A percentile compares a stretch with the other conserved stretches of the same genome.
These are phyloP conservation scores for Mrakia gelida DNA, from an alignment of 768 basidiomycete species.

Conservation along the genomic window DNA sequence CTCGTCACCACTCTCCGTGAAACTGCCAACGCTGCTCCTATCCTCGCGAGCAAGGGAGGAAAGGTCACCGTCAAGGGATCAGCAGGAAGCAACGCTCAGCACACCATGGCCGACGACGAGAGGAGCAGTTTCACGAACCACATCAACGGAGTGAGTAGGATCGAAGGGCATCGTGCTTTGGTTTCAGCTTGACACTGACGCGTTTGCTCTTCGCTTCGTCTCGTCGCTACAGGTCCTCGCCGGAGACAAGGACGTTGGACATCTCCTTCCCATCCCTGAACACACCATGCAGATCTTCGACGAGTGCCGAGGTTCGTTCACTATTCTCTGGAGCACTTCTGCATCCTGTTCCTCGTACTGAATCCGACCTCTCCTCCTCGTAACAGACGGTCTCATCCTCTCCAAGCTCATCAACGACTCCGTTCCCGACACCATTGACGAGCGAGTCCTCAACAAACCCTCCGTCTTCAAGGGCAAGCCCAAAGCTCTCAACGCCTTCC, in stretches of 20 bases:
- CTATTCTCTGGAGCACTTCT: not conserved
- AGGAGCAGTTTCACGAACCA: slow-evolving; percentile 94
- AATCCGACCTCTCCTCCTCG: not conserved
- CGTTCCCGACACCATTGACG: slow-evolving; percentile 98
- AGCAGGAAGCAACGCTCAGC: slow-evolving; percentile 81
- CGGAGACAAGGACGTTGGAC: slow-evolving; percentile 77
- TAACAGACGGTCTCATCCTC: slow-evolving; percentile 79
- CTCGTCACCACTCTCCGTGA: slow-evolving; percentile 22
- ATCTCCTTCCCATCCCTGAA: slow-evolving; percentile 84
- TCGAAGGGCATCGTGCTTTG: not conserved
- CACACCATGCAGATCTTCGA: slow-evolving; percentile 98
- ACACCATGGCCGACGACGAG: slow-evolving; percentile 97
- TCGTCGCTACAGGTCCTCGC: slow-evolving; percentile 65
- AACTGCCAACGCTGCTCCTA: slow-evolving; percentile 17
- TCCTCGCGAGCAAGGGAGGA: slow-evolving; percentile 51
- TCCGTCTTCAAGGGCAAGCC: slow-evolving; percentile 56
- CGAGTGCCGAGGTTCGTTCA: slow-evolving; percentile 62
- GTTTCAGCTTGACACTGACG: not conserved
- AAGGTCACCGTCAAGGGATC: slow-evolving; percentile 93
- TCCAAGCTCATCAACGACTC: slow-evolving; percentile 99
- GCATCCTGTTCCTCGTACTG: not conserved
- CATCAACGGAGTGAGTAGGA: slow-evolving; percentile 74
- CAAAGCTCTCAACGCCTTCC: slow-evolving; percentile 84
- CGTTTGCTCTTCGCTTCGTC: too few species aligned
- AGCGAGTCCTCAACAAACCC: slow-evolving; percentile 92